Conservation (phyloP, 345 rosid species). For the Clausena lansium region DNA sequence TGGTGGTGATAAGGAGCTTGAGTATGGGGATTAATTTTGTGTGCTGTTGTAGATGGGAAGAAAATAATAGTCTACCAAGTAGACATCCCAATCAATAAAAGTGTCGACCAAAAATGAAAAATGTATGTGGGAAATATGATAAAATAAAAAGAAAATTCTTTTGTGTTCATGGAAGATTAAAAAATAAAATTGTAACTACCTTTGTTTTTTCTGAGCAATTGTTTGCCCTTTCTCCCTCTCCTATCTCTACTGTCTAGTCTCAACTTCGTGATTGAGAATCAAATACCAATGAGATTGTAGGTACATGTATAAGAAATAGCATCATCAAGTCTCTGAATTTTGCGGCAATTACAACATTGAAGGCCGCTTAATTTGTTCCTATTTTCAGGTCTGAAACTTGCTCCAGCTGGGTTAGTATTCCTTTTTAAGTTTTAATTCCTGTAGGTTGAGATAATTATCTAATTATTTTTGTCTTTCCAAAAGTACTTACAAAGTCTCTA, state of each 20-base stretch:
- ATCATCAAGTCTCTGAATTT: too few species aligned
- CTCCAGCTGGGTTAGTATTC: too few species aligned
- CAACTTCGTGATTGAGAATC: too few species aligned
- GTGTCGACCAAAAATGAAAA: background rate
- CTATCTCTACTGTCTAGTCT: background rate
- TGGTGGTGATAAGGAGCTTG: slow-evolving; percentile 8
- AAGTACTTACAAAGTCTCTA: too few species aligned
- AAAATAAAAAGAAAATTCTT: slow-evolving; percentile 15
- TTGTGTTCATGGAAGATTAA: background rate
- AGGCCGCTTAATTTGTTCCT: too few species aligned
- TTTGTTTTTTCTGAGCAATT: background rate
- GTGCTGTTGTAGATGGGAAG: slow-evolving; percentile 7
- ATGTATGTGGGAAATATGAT: slow-evolving; percentile 11
- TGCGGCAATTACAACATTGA: too few species aligned
- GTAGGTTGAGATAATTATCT: too few species aligned
- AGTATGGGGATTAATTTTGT: slow-evolving; percentile 7
- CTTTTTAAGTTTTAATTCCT: too few species aligned
- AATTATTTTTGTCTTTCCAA: too few species aligned
- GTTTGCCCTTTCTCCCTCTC: slow-evolving; percentile 3
- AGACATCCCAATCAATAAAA: slow-evolving; percentile 22
- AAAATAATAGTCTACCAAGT: background rate
- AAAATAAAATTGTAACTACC: slow-evolving; percentile 16
- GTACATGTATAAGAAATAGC: too few species aligned
- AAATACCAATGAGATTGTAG: too few species aligned
- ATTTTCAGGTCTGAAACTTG: too few species aligned